Percentiles rank a stretch among this genome's conserved stretches.
Conservation (phyloP, 1,284 basidiomycete genomes). For the Fomes fomentarius region DNA sequence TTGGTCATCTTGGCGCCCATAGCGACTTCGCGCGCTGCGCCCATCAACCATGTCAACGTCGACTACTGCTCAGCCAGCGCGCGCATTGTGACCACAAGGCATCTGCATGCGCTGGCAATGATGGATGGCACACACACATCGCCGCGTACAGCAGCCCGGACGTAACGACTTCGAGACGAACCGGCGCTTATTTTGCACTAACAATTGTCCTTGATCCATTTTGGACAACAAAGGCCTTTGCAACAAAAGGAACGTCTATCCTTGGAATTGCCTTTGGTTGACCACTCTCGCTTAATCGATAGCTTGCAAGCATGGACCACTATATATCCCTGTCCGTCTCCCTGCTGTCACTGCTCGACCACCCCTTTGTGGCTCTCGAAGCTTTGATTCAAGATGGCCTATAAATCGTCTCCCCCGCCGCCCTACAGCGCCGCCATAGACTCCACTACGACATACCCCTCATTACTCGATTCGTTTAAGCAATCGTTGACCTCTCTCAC, state of each 20-base stretch:
- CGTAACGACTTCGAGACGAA: conserved; percentile 4
- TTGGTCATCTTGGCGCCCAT: not conserved
- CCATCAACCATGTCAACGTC: too few species aligned
- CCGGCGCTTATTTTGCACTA: conserved; percentile 10
- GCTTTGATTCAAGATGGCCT: conserved; percentile 11
- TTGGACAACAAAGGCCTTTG: conserved; percentile 23
- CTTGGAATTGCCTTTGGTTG: conserved; percentile 16
- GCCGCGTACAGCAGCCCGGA: not conserved
- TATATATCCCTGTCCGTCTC: conserved; percentile 21
- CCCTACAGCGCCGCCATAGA: conserved; percentile 5
- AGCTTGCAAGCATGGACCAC: conserved; percentile 5
- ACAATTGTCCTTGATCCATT: conserved; percentile 25
- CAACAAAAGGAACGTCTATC: conserved; percentile 29
- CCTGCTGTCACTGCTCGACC: conserved; percentile 8
- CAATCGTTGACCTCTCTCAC: conserved; percentile 18
- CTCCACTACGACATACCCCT: conserved; percentile 9
- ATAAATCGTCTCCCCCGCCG: conserved; percentile 6
- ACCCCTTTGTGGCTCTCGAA: conserved; percentile 6
- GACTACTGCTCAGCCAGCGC: too few species aligned
- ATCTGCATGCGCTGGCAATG: not conserved
- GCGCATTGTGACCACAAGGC: too few species aligned
- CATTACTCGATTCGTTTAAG: conserved; percentile 19
- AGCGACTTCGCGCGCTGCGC: too few species aligned
- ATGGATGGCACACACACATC: not conserved
- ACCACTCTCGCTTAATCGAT: conserved; percentile 2